Base-by-base conservation (phyloP, 106 monocot genomes). In the Apostasia ramifera region DNA sequence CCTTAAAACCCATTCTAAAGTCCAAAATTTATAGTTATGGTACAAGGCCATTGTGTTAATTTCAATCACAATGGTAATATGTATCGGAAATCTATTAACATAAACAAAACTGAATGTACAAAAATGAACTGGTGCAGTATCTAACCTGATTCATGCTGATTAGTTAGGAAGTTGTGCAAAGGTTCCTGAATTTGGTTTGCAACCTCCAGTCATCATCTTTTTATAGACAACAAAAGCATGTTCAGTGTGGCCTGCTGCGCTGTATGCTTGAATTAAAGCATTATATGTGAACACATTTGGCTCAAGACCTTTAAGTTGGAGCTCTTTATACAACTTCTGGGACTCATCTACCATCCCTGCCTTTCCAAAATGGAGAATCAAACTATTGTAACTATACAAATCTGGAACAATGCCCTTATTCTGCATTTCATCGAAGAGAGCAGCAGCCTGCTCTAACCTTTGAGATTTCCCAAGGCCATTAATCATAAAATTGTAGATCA, bases 201-300 rank as follows among this genome's bases (percentile, higher is more conserved):
- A 98, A 40, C 97, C 97, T 5, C 77, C 78, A 68, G 67, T 58
- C 70, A 83, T 70, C 97, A 98, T 92, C 77, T 81, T 77, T 60
- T 78, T 66, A 50, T 90, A 98, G 7, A 90, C 69, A n/a, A 79
- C 55, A 78, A 81, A 98, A 65, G 92, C 92, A 67, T 76, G 44
- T 10, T 98, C 92, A 37, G 77, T 66, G 41, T 85, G 57, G 41
- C 90, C 90, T n/a, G 79, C 70, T 7, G 61, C 56, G 51, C 87
- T 81, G 66, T 90, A 89, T 38, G 89, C 89, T 50, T 86, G 77
- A 69, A 98, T 98, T 37, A 98, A 81, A 42, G 97, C 86, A 80
- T 98, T 92, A 59, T 92, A 92, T 26, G 97, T 98, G 61, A 90
- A 98, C 12, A 98, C 89, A 83, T 86, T 98, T 4, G 97, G 97